Evolutionary conservation across 1,284 basidiomycete genomes (phyloP).

Genomic region (Malassezia vespertilionis): DNA sequence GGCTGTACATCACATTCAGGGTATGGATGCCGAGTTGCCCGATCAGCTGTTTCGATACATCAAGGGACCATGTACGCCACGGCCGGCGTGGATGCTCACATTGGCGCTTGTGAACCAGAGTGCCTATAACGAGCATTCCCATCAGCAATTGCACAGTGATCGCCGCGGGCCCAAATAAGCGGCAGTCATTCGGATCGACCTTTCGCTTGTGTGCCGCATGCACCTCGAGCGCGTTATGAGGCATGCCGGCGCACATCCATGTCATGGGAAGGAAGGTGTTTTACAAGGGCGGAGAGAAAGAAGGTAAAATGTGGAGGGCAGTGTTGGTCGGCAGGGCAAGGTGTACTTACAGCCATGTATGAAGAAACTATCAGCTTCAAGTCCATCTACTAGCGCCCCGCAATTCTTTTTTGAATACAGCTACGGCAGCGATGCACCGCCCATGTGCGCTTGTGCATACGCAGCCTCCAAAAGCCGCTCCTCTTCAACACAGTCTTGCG

Average conservation of each 20-base stretch:
- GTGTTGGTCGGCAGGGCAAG: too few species aligned
- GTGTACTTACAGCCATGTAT: too few species aligned
- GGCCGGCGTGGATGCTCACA: conserved; percentile 70
- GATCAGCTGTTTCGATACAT: conserved; percentile 61
- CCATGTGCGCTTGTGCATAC: conserved; percentile 3
- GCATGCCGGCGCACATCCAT: too few species aligned
- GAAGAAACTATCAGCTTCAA: too few species aligned
- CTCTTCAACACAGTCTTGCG: conserved; percentile 23
- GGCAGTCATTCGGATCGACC: conserved; percentile 8
- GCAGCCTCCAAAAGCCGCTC: conserved; percentile 15
- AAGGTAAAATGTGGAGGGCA: not conserved
- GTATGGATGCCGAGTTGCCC: conserved; percentile 84
- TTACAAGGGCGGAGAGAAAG: not conserved
- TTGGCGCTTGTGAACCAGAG: conserved; percentile 76
- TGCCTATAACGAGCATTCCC: conserved; percentile 72
- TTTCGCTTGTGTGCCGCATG: too few species aligned
- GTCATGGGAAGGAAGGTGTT: too few species aligned
- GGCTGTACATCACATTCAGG: conserved; percentile 60
- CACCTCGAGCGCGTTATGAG: too few species aligned
- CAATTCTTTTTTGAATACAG: too few species aligned
- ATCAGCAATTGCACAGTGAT: conserved; percentile 62
- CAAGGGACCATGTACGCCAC: conserved; percentile 72
- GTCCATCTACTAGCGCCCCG: too few species aligned
- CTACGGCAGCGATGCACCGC: not conserved
- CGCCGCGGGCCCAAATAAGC: conserved; percentile 10